Evolutionary conservation across 2,329 filamentous ascomycete genomes (phyloP), one percentile per base, ranked within the genome.

Genomic region (Pseudogymnoascus sp.): DNA sequence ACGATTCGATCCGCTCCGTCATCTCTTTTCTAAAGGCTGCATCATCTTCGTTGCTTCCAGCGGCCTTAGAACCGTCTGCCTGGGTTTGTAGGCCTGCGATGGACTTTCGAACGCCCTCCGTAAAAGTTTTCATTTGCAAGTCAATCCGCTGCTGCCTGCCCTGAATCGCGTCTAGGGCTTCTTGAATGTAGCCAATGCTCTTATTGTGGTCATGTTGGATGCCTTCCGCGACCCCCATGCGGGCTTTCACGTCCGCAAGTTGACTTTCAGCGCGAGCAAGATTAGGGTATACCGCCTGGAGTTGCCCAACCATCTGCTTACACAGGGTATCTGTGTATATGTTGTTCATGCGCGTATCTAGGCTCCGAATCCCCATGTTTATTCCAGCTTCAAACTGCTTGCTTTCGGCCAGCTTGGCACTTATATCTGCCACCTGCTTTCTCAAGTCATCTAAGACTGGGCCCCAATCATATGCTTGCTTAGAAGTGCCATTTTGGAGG

Each of bases 271-370:
- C 35, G 5, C n/a, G 33, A 11, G 5, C 33, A 0, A 63, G 29
- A 21, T 61, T 58, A 2, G 62, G 62, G 31, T 60, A 63, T 11
- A 60, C 29, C 1, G 36, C 40, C n/a, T 62, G 41, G 2, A 63
- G 31, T 24, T 59, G 58, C 11, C 40, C 64, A 21, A 73, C 59
- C 66, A 76, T 74, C 11, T 70, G 65, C n/a, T 68, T 69, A 1
- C 72, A 71, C 15, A 78, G 59, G 2, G 70, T 66, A 9, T 73
- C 72, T 0, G 75, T 75, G 15, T 69, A 69, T 8, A 68, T 62
- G 31, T 68, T 68, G 13, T 67, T 65, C 33, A 68, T 63, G 8
- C 68, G 63, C 7, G 21, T 35, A 13, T 68, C 63, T 2, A 69
- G 37, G 58, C 64, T 64, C 8, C 50, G 41, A 17, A 63, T 39